Base-by-base conservation (phyloP, 2,329 filamentous ascomycete species). In the Metarhizium album region DNA sequence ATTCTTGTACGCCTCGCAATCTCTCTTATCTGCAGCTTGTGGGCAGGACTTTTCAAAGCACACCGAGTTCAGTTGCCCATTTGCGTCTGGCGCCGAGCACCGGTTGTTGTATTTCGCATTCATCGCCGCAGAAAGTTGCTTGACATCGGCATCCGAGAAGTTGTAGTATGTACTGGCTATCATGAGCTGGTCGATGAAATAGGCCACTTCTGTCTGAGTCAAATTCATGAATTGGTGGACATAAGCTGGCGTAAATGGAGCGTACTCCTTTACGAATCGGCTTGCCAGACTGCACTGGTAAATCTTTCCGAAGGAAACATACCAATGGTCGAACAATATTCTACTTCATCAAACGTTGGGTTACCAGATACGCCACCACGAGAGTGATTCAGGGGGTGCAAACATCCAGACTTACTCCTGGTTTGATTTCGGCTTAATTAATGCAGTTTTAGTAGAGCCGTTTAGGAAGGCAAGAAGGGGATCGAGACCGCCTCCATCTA, bases 181-280 rank as follows among this genome's bases (percentile, higher is more conserved):
- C 3, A 56, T 59, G 38, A 66, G 55, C 42, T 66, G 62, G 8
- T 60, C 51, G 48, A 66, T 63, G 51, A 66, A 65, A 45, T 66
- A 60, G 5, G 57, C 61, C 7, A 64, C 51, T 23, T 65, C 54
- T 1, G 57, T 59, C 22, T 58, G 49, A 48, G 64, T 59, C 22
- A 66, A 54, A 46, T 63, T 55, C 64, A 66, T 66, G 51, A 56
- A 66, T 42, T 65, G 64, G 56, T 66, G 64, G 4, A 63, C 62
- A 50, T 64, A 65, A 27, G 63, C 60, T 16, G 57, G 58, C 46
- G 48, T 57, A 20, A 57, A 53, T 23, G 49, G 47, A 4, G 51
- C 54, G 29, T 57, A 56, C 2, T 52, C 50, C 16, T 51, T 52
- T 5, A 59, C 57, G 24, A 58, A 53, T 3, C 55, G 50, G 24